Conservation (phyloP, 805 yeast genomes). For the Torulaspora microellipsoides region DNA sequence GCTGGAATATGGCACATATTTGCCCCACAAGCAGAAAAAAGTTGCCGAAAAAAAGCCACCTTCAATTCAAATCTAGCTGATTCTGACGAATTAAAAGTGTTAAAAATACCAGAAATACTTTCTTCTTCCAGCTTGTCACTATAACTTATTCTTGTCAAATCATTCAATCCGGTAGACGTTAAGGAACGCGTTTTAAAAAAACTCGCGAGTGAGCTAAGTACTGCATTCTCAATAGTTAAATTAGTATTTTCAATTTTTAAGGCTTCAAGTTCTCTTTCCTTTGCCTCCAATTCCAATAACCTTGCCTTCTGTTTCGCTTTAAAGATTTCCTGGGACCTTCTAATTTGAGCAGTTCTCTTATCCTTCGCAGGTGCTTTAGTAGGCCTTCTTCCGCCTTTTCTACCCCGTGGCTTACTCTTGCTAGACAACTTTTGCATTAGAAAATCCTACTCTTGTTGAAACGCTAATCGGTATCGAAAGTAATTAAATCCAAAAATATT, state of each 20-base stretch:
- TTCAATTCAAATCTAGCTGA: slow-evolving; percentile 1
- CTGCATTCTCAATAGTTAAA: slow-evolving; percentile 1
- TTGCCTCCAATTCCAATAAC: neutral
- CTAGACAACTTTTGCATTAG: slow-evolving; percentile 1
- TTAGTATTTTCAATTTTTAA: slow-evolving; percentile 1
- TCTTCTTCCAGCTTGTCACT: neutral
- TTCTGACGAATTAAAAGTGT: neutral
- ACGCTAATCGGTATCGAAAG: neutral
- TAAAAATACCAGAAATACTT: neutral
- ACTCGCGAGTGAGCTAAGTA: slow-evolving; percentile 1
- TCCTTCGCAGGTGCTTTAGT: slow-evolving; percentile 1
- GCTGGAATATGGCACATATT: slow-evolving; percentile 2
- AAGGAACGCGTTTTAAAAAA: neutral
- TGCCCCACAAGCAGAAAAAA: slow-evolving; percentile 2
- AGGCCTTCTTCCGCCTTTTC: slow-evolving; percentile 4
- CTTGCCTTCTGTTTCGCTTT: slow-evolving; percentile 3
- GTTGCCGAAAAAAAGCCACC: neutral
- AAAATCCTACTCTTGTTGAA: neutral
- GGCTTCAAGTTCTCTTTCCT: neutral
- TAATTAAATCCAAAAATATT: neutral
- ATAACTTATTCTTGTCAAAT: slow-evolving; percentile 1
- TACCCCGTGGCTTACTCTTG: slow-evolving; percentile 3
- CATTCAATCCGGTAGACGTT: neutral
- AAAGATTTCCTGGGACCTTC: slow-evolving; percentile 2
- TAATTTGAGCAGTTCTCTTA: slow-evolving; percentile 5